These are phyloP conservation scores for Plasmodium sp. DNA, from an alignment of 169 alveolate genomes.

Conservation along the genomic window DNA sequence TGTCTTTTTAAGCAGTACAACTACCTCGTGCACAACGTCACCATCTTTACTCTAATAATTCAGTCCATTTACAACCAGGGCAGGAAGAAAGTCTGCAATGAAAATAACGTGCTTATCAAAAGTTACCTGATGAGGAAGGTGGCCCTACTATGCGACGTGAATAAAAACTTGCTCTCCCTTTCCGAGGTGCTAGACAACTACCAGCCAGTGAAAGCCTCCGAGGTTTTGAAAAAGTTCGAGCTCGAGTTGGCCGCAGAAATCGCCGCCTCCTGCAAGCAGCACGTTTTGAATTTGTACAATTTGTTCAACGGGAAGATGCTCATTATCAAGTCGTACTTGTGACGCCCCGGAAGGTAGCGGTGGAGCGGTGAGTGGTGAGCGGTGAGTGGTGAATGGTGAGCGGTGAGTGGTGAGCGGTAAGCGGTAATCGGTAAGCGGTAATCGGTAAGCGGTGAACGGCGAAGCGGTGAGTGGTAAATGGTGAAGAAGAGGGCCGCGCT, in stretches of 20 bases:
- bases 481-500: neutral
- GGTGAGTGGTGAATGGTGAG: too few relatives aligned
- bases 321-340: slow-evolving; percentile 29
- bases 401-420: too few relatives aligned
- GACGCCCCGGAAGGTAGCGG: neutral
- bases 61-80: slow-evolving; percentile 43
- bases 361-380: neutral
- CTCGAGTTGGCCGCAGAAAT: slow-evolving; percentile 16
- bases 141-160: slow-evolving; percentile 1
- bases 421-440: too few relatives aligned
- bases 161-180: slow-evolving; percentile 22
- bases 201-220: neutral
- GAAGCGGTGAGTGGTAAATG: too few relatives aligned
- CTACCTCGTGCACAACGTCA: slow-evolving; percentile 53
- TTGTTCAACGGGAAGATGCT: slow-evolving; percentile 17
- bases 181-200: slow-evolving; percentile 33
- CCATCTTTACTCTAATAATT: slow-evolving; percentile 46
- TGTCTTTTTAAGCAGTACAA: slow-evolving; percentile 54
- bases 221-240: slow-evolving; percentile 14
- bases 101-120: slow-evolving; percentile 22
- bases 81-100: slow-evolving; percentile 1
- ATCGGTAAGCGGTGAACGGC: too few relatives aligned
- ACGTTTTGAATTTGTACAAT: slow-evolving; percentile 24
- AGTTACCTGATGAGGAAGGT: neutral
- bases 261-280: slow-evolving; percentile 18